Evolutionary conservation across 2,329 filamentous ascomycete species (phyloP).

Genomic region (Xylaria sp.): DNA sequence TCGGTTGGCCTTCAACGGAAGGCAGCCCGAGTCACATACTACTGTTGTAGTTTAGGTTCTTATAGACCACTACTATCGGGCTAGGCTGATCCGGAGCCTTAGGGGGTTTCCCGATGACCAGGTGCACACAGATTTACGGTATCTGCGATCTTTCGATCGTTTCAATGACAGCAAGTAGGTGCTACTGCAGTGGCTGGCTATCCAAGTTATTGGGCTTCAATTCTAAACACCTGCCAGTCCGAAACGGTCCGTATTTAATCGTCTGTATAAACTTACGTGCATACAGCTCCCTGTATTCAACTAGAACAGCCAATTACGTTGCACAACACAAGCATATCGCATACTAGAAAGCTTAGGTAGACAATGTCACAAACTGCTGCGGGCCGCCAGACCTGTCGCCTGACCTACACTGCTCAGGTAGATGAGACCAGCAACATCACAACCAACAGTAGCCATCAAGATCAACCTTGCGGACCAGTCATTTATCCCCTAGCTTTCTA

Average conservation of each 20-base stretch:
- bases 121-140: too few relatives aligned
- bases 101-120: background rate
- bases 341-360: too few relatives aligned
- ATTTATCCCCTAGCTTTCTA: background rate
- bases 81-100: background rate
- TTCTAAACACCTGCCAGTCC: background rate
- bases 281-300: too few relatives aligned
- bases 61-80: background rate
- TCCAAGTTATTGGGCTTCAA: too few relatives aligned
- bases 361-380: conserved; percentile 3
- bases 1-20: background rate
- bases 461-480: background rate
- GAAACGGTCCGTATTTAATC: background rate
- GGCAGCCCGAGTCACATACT: background rate
- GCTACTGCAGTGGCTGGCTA: too few relatives aligned
- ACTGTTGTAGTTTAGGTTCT: background rate
- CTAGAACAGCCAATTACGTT: too few relatives aligned
- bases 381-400: conserved; percentile 10
- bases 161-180: too few relatives aligned
- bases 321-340: too few relatives aligned
- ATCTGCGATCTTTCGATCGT: too few relatives aligned
- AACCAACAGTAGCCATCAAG: background rate
- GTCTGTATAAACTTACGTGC: background rate
- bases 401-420: background rate
- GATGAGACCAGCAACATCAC: background rate